phyloP scores from a whole-genome alignment of 768 basidiomycete genomes.

The Fistulinella prunicolor region DNA sequence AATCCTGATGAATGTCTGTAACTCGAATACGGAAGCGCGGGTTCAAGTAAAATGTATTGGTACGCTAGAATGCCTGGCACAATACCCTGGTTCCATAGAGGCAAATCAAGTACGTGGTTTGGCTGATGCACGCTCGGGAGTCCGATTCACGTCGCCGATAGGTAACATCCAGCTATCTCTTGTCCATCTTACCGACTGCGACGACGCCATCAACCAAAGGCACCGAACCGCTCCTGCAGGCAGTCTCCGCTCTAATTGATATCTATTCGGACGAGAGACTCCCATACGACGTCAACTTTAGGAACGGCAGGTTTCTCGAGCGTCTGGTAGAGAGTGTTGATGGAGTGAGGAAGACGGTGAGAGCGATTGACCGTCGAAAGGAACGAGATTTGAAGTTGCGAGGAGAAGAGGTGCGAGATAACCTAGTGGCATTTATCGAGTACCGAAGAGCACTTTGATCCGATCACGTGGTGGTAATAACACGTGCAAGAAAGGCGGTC shows the following conservation, averaged over 20 bases:
- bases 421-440: conserved; percentile 70
- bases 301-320: conserved; percentile 54
- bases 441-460: conserved; percentile 61
- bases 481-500: neutral
- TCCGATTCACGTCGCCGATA: conserved; percentile 22
- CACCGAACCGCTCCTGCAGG: conserved; percentile 74
- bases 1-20: conserved; percentile 64
- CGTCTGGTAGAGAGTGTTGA: conserved; percentile 58
- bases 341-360: conserved; percentile 58
- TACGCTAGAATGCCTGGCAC: conserved; percentile 81
- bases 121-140: neutral
- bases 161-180: conserved; percentile 62
- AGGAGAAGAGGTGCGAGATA: conserved; percentile 76
- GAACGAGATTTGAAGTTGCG: conserved; percentile 60
- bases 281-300: conserved; percentile 81
- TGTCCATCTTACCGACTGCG: conserved; percentile 57
- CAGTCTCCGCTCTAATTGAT: conserved; percentile 81
- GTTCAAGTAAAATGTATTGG: conserved; percentile 79
- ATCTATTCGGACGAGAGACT: conserved; percentile 87
- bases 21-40: conserved; percentile 49
- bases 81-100: conserved; percentile 57
- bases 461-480: neutral
- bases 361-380: conserved; percentile 63
- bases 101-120: conserved; percentile 44
- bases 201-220: conserved; percentile 39